Percentiles rank a stretch among this genome's conserved stretches.
These are phyloP conservation scores for Thymus mandschuricus DNA, from an alignment of 257 asterid species.

Conservation along the genomic window DNA sequence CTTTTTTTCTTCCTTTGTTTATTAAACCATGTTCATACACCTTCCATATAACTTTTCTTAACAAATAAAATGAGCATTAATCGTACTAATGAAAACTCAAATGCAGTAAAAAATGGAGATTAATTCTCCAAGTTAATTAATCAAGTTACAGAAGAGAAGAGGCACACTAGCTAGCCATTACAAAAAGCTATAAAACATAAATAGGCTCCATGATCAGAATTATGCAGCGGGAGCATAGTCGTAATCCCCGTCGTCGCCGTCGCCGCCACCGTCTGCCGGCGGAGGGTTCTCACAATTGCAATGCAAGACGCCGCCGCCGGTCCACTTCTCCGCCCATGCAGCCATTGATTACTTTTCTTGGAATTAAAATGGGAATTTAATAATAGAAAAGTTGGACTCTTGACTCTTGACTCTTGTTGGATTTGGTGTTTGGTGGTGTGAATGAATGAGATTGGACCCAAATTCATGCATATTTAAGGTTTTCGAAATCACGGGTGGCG, in stretches of 20 bases:
- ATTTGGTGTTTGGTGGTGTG: neutral
- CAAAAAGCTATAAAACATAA: neutral
- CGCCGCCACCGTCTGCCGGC: neutral
- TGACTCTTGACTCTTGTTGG: neutral
- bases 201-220: neutral
- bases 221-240: conserved; percentile 40
- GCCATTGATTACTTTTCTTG: neutral
- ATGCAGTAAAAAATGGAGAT: too few relatives aligned
- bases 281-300: neutral
- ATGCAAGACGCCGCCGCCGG: neutral
- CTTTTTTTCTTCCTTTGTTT: too few relatives aligned
- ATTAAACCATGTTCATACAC: too few relatives aligned
- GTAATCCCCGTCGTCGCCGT: conserved; percentile 25
- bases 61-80: too few relatives aligned
- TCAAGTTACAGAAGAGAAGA: neutral
- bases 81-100: too few relatives aligned
- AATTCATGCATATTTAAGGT: neutral
- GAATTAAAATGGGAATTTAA: neutral
- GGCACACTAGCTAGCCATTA: neutral
- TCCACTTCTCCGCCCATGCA: neutral
- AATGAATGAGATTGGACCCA: neutral
- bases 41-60: too few relatives aligned
- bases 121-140: too few relatives aligned
- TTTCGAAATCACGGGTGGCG: neutral
- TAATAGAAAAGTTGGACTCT: conserved; percentile 1